Conservation (phyloP, 257 asterid genomes). For the Fraxinus pennsylvanica region DNA sequence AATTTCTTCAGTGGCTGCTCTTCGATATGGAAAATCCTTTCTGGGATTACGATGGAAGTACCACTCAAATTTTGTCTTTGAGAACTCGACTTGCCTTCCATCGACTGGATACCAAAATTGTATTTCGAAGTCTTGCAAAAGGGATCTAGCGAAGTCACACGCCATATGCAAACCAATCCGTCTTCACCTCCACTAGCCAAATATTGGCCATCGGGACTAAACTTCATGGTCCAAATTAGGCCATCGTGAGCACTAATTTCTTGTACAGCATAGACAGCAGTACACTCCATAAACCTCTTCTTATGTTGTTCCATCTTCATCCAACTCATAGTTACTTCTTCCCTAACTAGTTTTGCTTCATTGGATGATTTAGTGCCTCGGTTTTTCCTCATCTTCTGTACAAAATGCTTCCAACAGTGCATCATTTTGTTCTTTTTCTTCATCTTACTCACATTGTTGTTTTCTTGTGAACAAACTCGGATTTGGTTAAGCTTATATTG, state of each 20-base stretch:
- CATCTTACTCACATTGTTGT: constrained; percentile 8
- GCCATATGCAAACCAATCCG: constrained; percentile 71
- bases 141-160: constrained; percentile 38
- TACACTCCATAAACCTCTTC: constrained; percentile 55
- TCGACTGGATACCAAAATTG: constrained; percentile 20
- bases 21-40: constrained; percentile 57
- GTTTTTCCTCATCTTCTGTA: constrained; percentile 36
- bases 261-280: constrained; percentile 53
- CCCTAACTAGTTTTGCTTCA: constrained; percentile 12
- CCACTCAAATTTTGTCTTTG: constrained; percentile 24
- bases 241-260: constrained; percentile 65
- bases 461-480: constrained; percentile 13
- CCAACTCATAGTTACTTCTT: constrained; percentile 21
- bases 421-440: constrained; percentile 35
- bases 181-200: constrained; percentile 86
- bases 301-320: constrained; percentile 40
- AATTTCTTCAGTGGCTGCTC: constrained; percentile 56
- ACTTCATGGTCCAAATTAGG: constrained; percentile 67
- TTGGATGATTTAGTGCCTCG: constrained; percentile 17
- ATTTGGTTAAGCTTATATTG: constrained; percentile 10
- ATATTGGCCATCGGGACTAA: constrained; percentile 71
- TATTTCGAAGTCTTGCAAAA: constrained; percentile 24
- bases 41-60: constrained; percentile 49
- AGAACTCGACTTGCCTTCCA: constrained; percentile 17
- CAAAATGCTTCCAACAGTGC: constrained; percentile 57